Conservation (phyloP, 164 flowering plant species). For the Cinnamomum chago region DNA sequence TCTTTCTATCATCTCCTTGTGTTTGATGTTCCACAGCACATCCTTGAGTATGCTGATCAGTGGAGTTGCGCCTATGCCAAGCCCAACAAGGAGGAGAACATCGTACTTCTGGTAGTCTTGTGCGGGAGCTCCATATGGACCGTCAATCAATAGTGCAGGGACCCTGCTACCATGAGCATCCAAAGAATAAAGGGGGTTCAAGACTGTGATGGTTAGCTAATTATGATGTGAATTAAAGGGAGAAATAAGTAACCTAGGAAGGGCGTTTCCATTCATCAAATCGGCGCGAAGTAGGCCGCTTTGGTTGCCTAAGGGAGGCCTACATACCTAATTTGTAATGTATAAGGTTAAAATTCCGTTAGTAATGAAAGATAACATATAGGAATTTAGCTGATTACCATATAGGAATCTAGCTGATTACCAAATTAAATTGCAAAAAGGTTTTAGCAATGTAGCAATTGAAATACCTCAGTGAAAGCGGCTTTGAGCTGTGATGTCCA, state of each 20-base stretch:
- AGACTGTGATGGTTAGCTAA: background rate
- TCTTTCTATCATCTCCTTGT: constrained; percentile 27
- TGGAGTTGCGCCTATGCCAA: constrained; percentile 90
- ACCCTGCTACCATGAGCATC: constrained; percentile 21
- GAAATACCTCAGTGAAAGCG: constrained; percentile 47
- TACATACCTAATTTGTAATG: constrained; percentile 36
- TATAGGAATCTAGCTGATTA: background rate
- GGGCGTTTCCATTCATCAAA: constrained; percentile 1
- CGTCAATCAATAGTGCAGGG: constrained; percentile 50
- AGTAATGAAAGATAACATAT: background rate
- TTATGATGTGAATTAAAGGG: background rate
- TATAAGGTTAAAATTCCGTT: background rate
- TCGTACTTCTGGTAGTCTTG: constrained; percentile 65
- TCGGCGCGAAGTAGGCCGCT: constrained; percentile 66
- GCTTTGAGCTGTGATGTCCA: constrained; percentile 58
- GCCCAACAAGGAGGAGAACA: constrained; percentile 66
- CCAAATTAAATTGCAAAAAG: background rate
- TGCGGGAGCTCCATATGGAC: constrained; percentile 72
- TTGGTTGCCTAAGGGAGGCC: constrained; percentile 39
- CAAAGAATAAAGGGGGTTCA: constrained; percentile 5
- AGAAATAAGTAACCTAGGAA: background rate
- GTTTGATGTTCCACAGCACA: constrained; percentile 60
- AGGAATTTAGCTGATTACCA: background rate
- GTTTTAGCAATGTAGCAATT: constrained; percentile 14
- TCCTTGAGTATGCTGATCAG: constrained; percentile 85